These are phyloP conservation scores for Colletotrichum coccodes DNA, from an alignment of 2,329 filamentous ascomycete genomes.

Conservation along the genomic window DNA sequence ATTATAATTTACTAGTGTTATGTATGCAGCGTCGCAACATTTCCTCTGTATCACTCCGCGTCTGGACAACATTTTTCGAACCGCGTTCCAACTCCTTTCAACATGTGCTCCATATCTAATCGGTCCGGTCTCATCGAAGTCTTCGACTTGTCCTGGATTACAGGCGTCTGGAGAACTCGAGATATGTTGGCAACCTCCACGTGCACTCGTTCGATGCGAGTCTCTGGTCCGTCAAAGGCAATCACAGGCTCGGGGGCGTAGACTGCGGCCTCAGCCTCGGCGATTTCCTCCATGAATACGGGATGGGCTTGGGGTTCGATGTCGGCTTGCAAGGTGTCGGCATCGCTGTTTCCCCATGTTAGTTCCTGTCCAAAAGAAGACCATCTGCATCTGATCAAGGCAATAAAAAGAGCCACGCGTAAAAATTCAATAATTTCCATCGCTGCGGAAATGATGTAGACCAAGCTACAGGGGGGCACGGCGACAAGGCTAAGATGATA, in stretches of 20 bases:
- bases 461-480: too few species aligned
- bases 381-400: not conserved
- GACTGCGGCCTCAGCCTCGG: not conserved
- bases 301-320: not conserved
- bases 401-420: too few species aligned
- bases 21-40: not conserved
- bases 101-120: not conserved
- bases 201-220: not conserved
- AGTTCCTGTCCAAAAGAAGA: not conserved
- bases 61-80: too few species aligned
- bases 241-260: not conserved
- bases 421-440: too few species aligned
- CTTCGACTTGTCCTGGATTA: too few species aligned
- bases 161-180: too few species aligned
- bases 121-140: accelerated
- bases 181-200: not conserved
- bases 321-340: not conserved
- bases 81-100: not conserved
- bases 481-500: too few species aligned
- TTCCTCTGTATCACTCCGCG: not conserved
- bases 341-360: not conserved
- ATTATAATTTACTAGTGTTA: not conserved
- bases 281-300: too few species aligned
- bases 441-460: not conserved
- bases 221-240: not conserved